Base-by-base conservation (phyloP, 768 basidiomycete genomes). In the Russula foetens region DNA sequence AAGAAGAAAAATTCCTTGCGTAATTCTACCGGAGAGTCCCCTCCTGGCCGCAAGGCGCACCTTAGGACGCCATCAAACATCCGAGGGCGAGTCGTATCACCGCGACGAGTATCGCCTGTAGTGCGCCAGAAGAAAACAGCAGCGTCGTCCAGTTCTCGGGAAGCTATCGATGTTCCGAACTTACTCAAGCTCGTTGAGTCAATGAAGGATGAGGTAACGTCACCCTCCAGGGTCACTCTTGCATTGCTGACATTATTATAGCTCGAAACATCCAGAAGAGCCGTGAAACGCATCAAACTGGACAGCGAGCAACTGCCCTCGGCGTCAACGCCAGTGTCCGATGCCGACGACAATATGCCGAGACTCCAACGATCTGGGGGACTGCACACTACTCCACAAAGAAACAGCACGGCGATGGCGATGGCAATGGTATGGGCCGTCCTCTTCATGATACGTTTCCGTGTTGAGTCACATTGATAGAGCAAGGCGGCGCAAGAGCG, bases 1-100 rank as follows among this genome's bases (percentile, higher is more conserved):
- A 90, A 86, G 77, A 92, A 93, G 77, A 91, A 90, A 71, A 76
- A 80, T 6, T 88, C 88, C 7, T 76, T 83, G 28, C 81, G 84
- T 38, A 75, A 72, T 48, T 71, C 74, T 24, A 73, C 77, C 7
- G 73, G 71, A 49, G 67, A 75, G 41, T 76, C 75, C 41, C 75
- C 71, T 60, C 67, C 58, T 64, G 67, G 63, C 14, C 69, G 68
- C 60, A 75, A 67, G 71, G 65, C 63, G 47, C 67, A 68, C 56
- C 78, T 72, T 44, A 78, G 66, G 50, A 70, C 59, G 54, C 76
- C 74, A 63, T 82, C 81, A 38, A 76, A 71, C 66, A 59, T 66
- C 12, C 70, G 69, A 60, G 64, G 64, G 24, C 66, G 64, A 38
- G 46, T 60, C 39, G 63, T 62, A 28, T 62, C 65, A 24, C 63